Evolutionary conservation across 768 basidiomycete genomes (phyloP), one percentile per base, ranked within the genome.

Genomic region (Tephrocybe sp.): DNA sequence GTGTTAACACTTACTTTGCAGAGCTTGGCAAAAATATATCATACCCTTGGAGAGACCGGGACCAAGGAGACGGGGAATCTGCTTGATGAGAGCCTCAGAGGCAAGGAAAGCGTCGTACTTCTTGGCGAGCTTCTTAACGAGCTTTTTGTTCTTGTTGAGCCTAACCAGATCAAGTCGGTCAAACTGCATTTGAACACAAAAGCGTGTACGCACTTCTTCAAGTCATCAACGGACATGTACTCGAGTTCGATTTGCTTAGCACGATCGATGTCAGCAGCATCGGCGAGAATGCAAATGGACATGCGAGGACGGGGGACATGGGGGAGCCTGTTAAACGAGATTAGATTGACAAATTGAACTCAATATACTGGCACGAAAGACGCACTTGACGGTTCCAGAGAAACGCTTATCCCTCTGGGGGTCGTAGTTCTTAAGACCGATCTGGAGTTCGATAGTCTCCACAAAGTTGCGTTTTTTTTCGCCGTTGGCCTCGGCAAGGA

Each of bases 391-490:
- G 45, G 93, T 97, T 66, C 93, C 93, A 59, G 93, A 95, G 90
- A 99, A 98, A 93, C 97, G 97, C 81, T 98, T 99, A 76, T 99
- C 97, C 59, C 97, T 81, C 85, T 98, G 97, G 62, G 97, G 96
- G 73, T 99, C 94, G 78, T 97, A 97, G 84, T 97, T 97, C 81
- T 96, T 97, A 66, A 97, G 83, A 61, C 94, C 94, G 62, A 97
- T 91, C 73, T 96, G 93, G 62, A 97, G 82, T 73, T 97, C 94
- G 67, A 96, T 86, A 51, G 94, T 97, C 81, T 96, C 93, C 57
- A 94, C 84, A 68, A 94, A 96, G 73, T 96, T 94, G 63, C 93
- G 85, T 74, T 82, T 89, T 76, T 90, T 88, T 72, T 93, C 93
- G 75, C 87, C 87, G 60, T 74, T 88, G 64, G 93, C 84, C 15